Base-by-base conservation (phyloP, 345 rosid species). In the Populus simonii region DNA sequence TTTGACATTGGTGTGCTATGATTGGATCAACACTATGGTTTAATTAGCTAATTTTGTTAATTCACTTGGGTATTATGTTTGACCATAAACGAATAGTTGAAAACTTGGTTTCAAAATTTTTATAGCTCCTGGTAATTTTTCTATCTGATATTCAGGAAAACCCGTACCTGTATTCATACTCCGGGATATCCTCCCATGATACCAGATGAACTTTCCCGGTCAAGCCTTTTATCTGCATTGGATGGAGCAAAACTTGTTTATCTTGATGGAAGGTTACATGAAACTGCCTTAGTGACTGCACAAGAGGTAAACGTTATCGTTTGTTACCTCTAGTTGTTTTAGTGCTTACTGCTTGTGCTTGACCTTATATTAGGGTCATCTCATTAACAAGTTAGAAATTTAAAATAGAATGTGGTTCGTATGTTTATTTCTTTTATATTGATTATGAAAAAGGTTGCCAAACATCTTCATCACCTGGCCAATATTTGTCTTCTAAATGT, bases 141-240 rank as follows among this genome's bases (percentile, higher is more conserved):
- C 7, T 45, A 74, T 70, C n/a, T 68, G 20, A 59, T 72, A 76
- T 85, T 63, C 87, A 95, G 99, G 88, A 88, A 90, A 83, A 95
- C 97, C 25, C 97, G 99, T 9, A 95, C 99, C 38, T 95, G 98
- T 83, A 95, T 93, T 74, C 93, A 93, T 72, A 91, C 97, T 31
- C 92, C 94, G 38, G 99, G 97, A 74, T 39, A 82, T 65, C 99
- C 98, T 72, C 91, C 87, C 51, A 83, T 93, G 92, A 72, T 63
- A 74, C 91, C 92, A 1, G 85, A 83, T 62, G 98, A 92, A 33
- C 87, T 95, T 76, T 74, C 90, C 67, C 80, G 71, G 2, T 78
- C 89, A 72, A 79, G 71, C 55, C 80, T 93, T 76, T 66, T 72
- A 76, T 84, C 92, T 66, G 96, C 93, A 62, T 65, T 95, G 69